Evolutionary conservation across 2,329 filamentous ascomycete species (phyloP).

Genomic region (Ophiostoma sp.): DNA sequence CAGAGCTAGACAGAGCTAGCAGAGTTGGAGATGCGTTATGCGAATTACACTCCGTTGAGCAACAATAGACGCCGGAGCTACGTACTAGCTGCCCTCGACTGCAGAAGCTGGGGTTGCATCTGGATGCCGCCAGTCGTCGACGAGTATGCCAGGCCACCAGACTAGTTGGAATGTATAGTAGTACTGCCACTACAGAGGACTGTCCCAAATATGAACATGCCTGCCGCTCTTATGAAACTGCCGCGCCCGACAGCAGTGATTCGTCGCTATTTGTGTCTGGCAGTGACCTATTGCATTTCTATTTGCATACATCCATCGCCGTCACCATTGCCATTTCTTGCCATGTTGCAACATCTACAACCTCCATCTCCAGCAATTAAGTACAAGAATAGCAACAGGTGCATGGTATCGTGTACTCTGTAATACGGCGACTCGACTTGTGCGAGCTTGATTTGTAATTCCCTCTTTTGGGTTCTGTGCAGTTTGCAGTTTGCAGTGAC

Average conservation of each 20-base stretch:
- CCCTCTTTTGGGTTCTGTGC: too few species aligned
- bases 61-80: neutral
- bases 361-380: neutral
- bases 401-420: neutral
- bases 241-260: too few species aligned
- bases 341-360: neutral
- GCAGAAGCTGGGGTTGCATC: neutral
- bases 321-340: neutral
- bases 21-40: neutral
- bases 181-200: too few species aligned
- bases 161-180: too few species aligned
- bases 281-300: neutral
- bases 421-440: neutral
- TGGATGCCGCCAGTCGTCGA: neutral
- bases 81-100: neutral
- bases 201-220: too few species aligned
- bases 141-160: neutral
- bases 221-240: too few species aligned
- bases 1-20: neutral
- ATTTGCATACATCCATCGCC: neutral
- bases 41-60: neutral
- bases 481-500: neutral
- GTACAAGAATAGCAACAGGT: neutral
- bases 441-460: conserved; percentile 2
- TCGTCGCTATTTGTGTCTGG: neutral